Base-by-base conservation (phyloP, 2,329 filamentous ascomycete genomes). In the Fusarium caatingaense region DNA sequence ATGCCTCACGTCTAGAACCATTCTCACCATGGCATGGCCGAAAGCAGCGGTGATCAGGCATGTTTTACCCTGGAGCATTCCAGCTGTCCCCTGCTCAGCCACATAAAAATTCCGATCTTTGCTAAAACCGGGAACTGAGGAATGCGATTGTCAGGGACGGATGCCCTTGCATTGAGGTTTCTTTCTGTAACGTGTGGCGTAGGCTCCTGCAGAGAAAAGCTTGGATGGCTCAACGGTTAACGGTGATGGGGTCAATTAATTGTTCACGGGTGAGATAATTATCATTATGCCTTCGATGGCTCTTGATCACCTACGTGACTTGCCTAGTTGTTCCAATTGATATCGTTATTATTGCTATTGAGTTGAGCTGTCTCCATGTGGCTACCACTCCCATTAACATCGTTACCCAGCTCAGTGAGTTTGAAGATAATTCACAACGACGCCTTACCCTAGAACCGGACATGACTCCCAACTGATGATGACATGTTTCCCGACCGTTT, bases 51-150 rank as follows among this genome's bases (percentile, higher is more conserved):
- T 15, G 44, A 55, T 57, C 48, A 20, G 23, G n/a, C 6, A 44
- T 15, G 16, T 42, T 60, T 46, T 8, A 34, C n/a, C 41, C 16
- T 50, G 25, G 4, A 23, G 40, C 68, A 71, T 71, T 71, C 68
- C 68, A 41, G 32, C 34, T 3, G 45, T 40, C 11, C 20, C 11
- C 12, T 16, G 4, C 1, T 32, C 49, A 64, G 50, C 67, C 67
- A 68, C 50, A 11, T 9, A 12, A n/a, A 56, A 37, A 44, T 46
- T 64, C 53, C 49, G 57, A 60, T 30, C 58, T 12, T 41, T 48
- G 2, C 53, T 42, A 54, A 25, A 50, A 27, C 49, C 46, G 51
- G 51, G 4, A 21, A 18, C 13, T 46, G 2, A 47, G 67, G 67
- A 69, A 69, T 71, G 53, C 23, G 41, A 34, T 50, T 46, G 6